A percentile compares a stretch with the other conserved stretches of the same genome.
phyloP scores from a whole-genome alignment of 2,329 filamentous ascomycete genomes.

The Exophiala calicioides region DNA sequence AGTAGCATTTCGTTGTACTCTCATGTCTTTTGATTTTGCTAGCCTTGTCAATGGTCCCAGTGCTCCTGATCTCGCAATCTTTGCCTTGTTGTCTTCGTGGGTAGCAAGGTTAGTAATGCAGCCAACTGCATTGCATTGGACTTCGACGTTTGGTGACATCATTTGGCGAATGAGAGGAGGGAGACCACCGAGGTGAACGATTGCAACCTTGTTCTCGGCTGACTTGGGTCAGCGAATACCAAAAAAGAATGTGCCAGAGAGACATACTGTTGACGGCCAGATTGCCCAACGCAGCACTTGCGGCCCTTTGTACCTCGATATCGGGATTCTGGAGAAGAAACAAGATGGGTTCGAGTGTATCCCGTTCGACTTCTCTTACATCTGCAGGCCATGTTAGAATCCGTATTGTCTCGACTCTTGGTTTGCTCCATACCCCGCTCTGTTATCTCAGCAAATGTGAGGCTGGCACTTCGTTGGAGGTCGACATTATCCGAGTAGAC shows the following conservation, averaged over 20 bases:
- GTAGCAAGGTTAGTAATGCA: constrained; percentile 98
- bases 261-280: constrained; percentile 90
- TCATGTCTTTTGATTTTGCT: constrained; percentile 97
- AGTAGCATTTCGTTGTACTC: constrained; percentile 95
- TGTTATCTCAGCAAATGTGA: constrained; percentile 98
- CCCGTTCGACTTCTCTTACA: constrained; percentile 91
- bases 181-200: constrained; percentile 87
- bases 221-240: constrained; percentile 45
- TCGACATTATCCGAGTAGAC: constrained; percentile 99
- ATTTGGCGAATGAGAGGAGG: constrained; percentile 94
- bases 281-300: constrained; percentile 93
- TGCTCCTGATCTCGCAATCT: constrained; percentile 93
- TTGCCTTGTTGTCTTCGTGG: constrained; percentile 98
- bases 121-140: constrained; percentile 97
- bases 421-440: constrained; percentile 71
- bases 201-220: constrained; percentile 98
- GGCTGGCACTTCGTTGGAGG: constrained; percentile 90
- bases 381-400: constrained; percentile 58
- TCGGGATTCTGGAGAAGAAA: constrained; percentile 93
- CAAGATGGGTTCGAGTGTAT: constrained; percentile 93
- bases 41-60: constrained; percentile 85
- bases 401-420: background rate
- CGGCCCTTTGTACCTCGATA: constrained; percentile 94
- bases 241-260: constrained; percentile 20
- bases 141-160: constrained; percentile 96